Evolutionary conservation across 2,329 filamentous ascomycete species (phyloP).

Genomic region (Phaeosphaeriaceae sp.): DNA sequence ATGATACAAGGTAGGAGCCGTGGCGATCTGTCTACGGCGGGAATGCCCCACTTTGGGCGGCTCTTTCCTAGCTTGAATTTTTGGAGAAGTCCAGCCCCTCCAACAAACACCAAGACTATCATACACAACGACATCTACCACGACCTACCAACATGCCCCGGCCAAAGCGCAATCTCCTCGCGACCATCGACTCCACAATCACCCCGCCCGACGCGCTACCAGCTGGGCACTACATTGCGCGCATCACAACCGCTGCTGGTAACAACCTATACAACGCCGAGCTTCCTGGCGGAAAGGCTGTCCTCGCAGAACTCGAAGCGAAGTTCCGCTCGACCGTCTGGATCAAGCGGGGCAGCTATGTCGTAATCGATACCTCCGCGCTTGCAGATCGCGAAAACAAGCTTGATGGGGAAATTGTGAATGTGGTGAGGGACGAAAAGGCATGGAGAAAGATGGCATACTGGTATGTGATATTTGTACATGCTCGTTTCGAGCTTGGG

Average conservation of each 20-base stretch:
- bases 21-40: no score
- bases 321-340: slow-evolving; percentile 92
- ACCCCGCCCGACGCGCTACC: slow-evolving; percentile 63
- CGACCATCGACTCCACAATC: slow-evolving; percentile 76
- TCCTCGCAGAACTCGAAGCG: slow-evolving; percentile 82
- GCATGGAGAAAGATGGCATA: slow-evolving; percentile 87
- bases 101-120: not conserved
- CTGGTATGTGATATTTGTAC: slow-evolving; percentile 61
- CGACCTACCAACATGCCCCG: slow-evolving; percentile 64
- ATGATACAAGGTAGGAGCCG: no score
- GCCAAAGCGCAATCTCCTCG: slow-evolving; percentile 78
- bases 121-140: not conserved
- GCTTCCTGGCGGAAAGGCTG: slow-evolving; percentile 66
- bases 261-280: slow-evolving; percentile 88
- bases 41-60: not conserved
- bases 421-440: slow-evolving; percentile 90
- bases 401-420: slow-evolving; percentile 87
- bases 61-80: not conserved
- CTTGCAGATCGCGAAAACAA: slow-evolving; percentile 75
- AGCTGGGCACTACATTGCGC: slow-evolving; percentile 70
- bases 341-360: slow-evolving; percentile 88
- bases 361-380: slow-evolving; percentile 76
- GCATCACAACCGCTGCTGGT: slow-evolving; percentile 81
- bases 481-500: not conserved
- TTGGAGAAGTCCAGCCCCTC: not conserved